Percentiles rank a stretch among this genome's conserved stretches.
These are phyloP conservation scores for Aaosphaeria pasadenensis DNA, from an alignment of 2,329 filamentous ascomycete genomes.

Conservation along the genomic window DNA sequence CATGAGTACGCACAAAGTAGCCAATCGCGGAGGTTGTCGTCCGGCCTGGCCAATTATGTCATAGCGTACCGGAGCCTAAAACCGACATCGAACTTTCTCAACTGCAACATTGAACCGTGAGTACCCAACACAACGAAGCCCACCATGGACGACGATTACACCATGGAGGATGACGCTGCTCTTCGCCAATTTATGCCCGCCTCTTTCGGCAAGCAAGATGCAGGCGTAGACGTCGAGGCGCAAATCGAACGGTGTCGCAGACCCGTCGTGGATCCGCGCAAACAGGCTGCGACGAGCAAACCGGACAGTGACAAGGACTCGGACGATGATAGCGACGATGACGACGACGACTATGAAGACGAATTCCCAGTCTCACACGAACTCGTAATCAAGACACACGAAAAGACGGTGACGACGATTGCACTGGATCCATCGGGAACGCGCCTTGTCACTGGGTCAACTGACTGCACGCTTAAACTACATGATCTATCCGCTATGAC, in stretches of 20 bases:
- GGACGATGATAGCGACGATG: constrained; percentile 54
- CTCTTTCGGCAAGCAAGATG: constrained; percentile 80
- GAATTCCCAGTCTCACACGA: constrained; percentile 93
- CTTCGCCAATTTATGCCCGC: constrained; percentile 75
- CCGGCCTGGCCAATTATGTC: too few relatives aligned
- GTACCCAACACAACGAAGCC: not conserved
- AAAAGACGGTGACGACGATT: constrained; percentile 78
- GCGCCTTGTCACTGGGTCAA: constrained; percentile 83
- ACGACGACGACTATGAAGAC: constrained; percentile 70
- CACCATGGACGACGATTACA: constrained; percentile 22
- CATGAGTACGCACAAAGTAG: too few relatives aligned
- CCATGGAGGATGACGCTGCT: constrained; percentile 57
- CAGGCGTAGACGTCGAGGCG: constrained; percentile 68
- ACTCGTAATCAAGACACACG: constrained; percentile 87
- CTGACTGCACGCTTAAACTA: constrained; percentile 86
- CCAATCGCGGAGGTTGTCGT: too few relatives aligned
- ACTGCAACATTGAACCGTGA: too few relatives aligned
- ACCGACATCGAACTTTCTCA: too few relatives aligned
- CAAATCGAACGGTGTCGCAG: constrained; percentile 80
- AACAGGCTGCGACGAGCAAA: constrained; percentile 21
- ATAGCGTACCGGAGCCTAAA: too few relatives aligned
- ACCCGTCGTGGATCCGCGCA: constrained; percentile 41
- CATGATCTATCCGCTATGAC: constrained; percentile 97
- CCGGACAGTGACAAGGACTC: constrained; percentile 30
- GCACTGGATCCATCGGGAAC: constrained; percentile 82